Conservation (phyloP, 768 basidiomycete species). For the Paxillus involutus region DNA sequence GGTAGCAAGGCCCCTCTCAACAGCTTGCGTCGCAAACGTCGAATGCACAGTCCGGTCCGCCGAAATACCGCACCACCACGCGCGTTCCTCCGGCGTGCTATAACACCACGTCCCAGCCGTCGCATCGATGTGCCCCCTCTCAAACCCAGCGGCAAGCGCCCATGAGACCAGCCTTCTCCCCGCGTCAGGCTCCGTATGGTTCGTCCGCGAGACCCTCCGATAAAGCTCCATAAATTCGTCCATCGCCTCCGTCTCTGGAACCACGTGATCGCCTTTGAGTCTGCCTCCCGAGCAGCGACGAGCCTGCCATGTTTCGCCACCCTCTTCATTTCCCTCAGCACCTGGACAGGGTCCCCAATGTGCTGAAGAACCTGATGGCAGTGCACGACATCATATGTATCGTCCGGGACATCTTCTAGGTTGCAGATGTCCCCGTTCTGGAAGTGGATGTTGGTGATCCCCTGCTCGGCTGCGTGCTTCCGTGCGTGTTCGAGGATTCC, state of each 20-base stretch:
- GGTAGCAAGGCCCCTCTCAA: conserved; percentile 25
- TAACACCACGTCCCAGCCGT: conserved; percentile 37
- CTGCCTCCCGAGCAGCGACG: conserved; percentile 44
- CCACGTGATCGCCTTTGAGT: conserved; percentile 34
- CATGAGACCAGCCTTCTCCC: conserved; percentile 38
- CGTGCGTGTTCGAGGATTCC: conserved; percentile 38
- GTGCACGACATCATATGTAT: conserved; percentile 48
- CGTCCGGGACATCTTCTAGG: conserved; percentile 37
- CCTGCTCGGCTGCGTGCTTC: conserved; percentile 23
- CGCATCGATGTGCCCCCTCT: conserved; percentile 23
- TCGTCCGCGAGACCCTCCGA: conserved; percentile 22
- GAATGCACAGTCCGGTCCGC: conserved; percentile 37
- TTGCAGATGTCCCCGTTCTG: conserved; percentile 36
- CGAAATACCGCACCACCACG: conserved; percentile 40
- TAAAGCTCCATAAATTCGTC: conserved; percentile 22
- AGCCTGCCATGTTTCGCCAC: conserved; percentile 47
- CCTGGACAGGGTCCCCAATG: conserved; percentile 38
- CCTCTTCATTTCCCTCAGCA: conserved; percentile 46
- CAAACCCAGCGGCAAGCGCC: conserved; percentile 38
- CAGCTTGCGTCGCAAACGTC: conserved; percentile 30
- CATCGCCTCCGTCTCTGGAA: conserved; percentile 34
- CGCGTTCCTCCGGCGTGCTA: conserved; percentile 34
- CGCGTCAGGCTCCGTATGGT: conserved; percentile 39
- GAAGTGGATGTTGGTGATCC: conserved; percentile 40
- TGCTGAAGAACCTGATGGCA: conserved; percentile 53